A percentile compares a stretch with the other conserved stretches of the same genome.
Conservation (phyloP, 106 monocot genomes). For the Dendrobium catenatum region DNA sequence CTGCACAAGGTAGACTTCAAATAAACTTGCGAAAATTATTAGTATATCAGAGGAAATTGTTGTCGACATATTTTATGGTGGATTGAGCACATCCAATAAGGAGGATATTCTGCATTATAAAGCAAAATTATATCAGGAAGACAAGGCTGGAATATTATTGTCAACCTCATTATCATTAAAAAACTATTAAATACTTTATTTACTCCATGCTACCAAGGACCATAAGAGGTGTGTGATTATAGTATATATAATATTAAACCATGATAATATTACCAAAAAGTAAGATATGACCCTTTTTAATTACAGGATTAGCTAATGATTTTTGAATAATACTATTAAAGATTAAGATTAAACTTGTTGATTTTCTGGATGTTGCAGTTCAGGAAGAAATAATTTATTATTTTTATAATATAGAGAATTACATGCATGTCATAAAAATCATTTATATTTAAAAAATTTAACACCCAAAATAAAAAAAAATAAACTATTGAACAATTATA, state of each 20-base stretch:
- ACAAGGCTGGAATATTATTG: too few species aligned
- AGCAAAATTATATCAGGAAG: neutral
- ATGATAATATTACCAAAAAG: neutral
- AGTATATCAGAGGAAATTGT: neutral
- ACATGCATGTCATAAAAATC: too few species aligned
- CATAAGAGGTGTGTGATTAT: neutral
- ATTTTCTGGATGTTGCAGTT: neutral
- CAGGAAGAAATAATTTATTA: neutral
- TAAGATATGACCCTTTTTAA: neutral
- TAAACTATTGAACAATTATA: too few species aligned
- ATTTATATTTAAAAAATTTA: too few species aligned
- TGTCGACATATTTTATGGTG: neutral
- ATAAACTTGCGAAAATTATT: neutral
- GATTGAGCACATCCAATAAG: neutral
- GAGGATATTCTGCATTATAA: neutral
- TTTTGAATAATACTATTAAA: neutral
- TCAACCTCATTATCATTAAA: neutral
- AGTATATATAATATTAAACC: neutral
- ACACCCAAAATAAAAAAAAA: too few species aligned
- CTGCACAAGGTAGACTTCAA: constrained; percentile 29
- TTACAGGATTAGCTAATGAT: neutral
- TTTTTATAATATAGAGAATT: neutral
- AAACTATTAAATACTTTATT: neutral
- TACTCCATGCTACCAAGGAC: neutral
- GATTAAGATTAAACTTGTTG: neutral